Conservation (phyloP, 805 yeast species). For the Myxozyma kluyveri region DNA sequence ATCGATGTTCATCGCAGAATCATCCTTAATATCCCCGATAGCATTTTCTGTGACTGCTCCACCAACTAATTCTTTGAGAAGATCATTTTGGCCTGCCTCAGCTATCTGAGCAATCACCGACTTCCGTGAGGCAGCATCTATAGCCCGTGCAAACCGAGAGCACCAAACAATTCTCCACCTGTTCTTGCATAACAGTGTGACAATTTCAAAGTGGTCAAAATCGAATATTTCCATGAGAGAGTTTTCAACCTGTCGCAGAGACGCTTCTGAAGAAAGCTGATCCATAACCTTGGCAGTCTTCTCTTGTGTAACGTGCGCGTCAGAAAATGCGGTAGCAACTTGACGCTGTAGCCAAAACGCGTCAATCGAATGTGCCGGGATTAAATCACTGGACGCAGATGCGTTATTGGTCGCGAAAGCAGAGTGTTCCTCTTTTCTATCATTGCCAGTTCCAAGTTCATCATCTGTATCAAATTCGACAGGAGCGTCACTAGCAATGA, state of each 20-base stretch:
- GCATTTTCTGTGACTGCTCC: conserved; percentile 20
- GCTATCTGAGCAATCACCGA: conserved; percentile 47
- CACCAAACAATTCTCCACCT: conserved; percentile 55
- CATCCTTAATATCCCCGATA: conserved; percentile 35
- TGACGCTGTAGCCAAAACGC: conserved; percentile 56
- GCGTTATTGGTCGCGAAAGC: conserved; percentile 4
- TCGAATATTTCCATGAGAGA: conserved; percentile 54
- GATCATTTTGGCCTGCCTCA: conserved; percentile 41
- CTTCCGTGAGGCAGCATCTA: conserved; percentile 41
- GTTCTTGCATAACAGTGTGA: conserved; percentile 51
- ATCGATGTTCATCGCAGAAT: conserved; percentile 7
- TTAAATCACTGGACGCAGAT: conserved; percentile 8
- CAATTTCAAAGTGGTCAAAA: conserved; percentile 49
- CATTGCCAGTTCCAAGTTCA: conserved; percentile 30
- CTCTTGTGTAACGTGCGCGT: conserved; percentile 44
- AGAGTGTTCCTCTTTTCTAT: conserved; percentile 17
- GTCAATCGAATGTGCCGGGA: conserved; percentile 45
- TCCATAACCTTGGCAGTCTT: conserved; percentile 44
- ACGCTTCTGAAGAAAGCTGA: conserved; percentile 42
- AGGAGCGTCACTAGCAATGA: conserved; percentile 29
- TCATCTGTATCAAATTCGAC: conserved; percentile 35
- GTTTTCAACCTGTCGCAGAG: conserved; percentile 50
- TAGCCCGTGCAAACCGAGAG: conserved; percentile 44
- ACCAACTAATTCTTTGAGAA: conserved; percentile 46
- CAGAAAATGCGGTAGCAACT: conserved; percentile 42